phyloP scores from a whole-genome alignment of 352 stramenopile genomes.

The Globisporangium cederbergense region DNA sequence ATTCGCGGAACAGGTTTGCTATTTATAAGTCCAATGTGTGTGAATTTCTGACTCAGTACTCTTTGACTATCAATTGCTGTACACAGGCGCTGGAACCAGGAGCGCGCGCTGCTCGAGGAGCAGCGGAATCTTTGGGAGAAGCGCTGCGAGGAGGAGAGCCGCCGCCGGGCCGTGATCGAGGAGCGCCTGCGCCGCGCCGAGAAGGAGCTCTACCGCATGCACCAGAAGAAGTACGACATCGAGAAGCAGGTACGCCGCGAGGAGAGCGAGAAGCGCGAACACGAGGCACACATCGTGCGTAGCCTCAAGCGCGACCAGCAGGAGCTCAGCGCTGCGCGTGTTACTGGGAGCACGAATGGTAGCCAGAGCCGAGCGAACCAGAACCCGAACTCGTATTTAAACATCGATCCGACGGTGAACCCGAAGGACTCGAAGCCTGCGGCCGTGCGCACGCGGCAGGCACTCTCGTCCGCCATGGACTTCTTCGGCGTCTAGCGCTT shows the following conservation, averaged over 20 bases:
- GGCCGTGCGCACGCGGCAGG: slow-evolving; percentile 69
- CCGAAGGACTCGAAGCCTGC: slow-evolving; percentile 78
- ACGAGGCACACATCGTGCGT: slow-evolving; percentile 80
- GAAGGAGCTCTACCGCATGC: slow-evolving; percentile 88
- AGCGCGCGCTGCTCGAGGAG: slow-evolving; percentile 56
- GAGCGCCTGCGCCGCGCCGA: slow-evolving; percentile 77
- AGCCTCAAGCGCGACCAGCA: slow-evolving; percentile 77
- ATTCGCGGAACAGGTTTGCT: neutral
- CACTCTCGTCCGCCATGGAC: slow-evolving; percentile 82
- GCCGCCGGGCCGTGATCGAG: slow-evolving; percentile 65
- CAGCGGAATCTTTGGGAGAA: slow-evolving; percentile 68
- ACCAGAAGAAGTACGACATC: slow-evolving; percentile 90
- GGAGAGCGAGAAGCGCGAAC: slow-evolving; percentile 83
- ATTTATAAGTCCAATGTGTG: slow-evolving; percentile 5
- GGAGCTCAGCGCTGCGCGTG: slow-evolving; percentile 27
- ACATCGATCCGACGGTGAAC: slow-evolving; percentile 71
- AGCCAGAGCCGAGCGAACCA: slow-evolving; percentile 5
- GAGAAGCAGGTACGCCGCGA: slow-evolving; percentile 78
- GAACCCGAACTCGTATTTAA: slow-evolving; percentile 29
- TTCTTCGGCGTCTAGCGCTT: slow-evolving; percentile 71
- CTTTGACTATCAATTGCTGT: neutral
- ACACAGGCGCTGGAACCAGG: slow-evolving; percentile 60
- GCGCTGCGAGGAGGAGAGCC: slow-evolving; percentile 72
- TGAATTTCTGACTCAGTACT: neutral
- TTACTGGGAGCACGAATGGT: slow-evolving; percentile 22